Conservation (phyloP, 352 stramenopile genomes). For the Phytophthora meadii region DNA sequence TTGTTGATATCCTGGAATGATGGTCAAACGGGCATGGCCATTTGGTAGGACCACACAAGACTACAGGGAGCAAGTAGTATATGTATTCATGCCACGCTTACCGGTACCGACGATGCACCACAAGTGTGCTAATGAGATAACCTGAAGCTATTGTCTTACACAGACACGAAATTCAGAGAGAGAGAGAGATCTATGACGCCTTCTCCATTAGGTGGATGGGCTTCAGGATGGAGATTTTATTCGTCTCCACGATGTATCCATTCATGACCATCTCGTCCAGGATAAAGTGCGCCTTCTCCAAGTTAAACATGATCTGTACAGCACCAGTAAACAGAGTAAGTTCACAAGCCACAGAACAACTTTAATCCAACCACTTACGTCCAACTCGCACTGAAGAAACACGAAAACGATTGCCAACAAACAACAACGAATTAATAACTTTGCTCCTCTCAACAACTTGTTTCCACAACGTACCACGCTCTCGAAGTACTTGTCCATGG, state of each 20-base stretch:
- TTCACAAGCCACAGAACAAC: neutral
- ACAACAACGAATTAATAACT: neutral
- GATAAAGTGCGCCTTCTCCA: conserved; percentile 93
- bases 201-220: conserved; percentile 99
- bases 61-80: conserved; percentile 1
- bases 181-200: conserved; percentile 52
- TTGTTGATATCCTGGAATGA: conserved; percentile 1
- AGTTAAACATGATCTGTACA: conserved; percentile 92
- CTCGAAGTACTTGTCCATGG: conserved; percentile 99
- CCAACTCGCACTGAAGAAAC: conserved; percentile 73
- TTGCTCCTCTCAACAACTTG: neutral
- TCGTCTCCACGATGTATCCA: conserved; percentile 99
- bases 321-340: conserved; percentile 8
- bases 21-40: neutral
- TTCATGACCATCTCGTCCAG: conserved; percentile 99
- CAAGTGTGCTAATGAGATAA: neutral
- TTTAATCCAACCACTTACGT: conserved; percentile 55
- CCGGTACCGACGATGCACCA: neutral
- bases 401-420: conserved; percentile 1
- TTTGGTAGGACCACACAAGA: neutral
- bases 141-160: no score
- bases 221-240: conserved; percentile 99
- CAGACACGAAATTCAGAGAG: neutral
- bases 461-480: conserved; percentile 88
- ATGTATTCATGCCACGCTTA: conserved; percentile 15